Evolutionary conservation across 441 rosid species (phyloP).

Genomic region (California macrophylla): DNA sequence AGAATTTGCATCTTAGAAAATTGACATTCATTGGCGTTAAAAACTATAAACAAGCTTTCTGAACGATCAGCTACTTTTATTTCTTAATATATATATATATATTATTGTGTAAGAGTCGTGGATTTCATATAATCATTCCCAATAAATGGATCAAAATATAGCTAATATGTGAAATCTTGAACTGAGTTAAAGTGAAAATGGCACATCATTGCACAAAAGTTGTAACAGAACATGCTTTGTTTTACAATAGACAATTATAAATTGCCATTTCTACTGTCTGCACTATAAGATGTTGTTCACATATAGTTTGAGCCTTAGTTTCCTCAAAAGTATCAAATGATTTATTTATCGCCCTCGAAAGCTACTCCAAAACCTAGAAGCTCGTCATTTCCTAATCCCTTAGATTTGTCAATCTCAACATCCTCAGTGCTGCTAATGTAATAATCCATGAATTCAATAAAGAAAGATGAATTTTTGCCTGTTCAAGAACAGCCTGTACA

Average conservation of each 20-base stretch:
- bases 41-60: not conserved
- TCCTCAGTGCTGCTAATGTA: not conserved
- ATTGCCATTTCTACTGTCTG: not conserved
- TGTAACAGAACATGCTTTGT: not conserved
- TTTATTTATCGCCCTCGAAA: not conserved
- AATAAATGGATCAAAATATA: not conserved
- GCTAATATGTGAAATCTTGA: not conserved
- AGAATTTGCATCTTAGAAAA: not conserved
- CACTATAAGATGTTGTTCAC: not conserved
- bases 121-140: not conserved
- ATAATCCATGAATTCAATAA: not conserved
- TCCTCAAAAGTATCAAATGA: not conserved
- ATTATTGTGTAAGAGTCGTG: not conserved
- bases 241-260: not conserved
- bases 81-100: too few relatives aligned
- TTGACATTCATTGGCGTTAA: not conserved
- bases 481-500: constrained; percentile 77
- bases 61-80: not conserved
- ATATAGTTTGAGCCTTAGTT: not conserved
- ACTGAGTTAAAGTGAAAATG: not conserved
- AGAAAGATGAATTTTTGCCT: constrained; percentile 31
- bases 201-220: not conserved
- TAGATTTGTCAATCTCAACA: not conserved
- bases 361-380: not conserved
- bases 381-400: not conserved